Conservation (phyloP, 2,329 filamentous ascomycete species). For the Zymoseptoria ardabiliae region DNA sequence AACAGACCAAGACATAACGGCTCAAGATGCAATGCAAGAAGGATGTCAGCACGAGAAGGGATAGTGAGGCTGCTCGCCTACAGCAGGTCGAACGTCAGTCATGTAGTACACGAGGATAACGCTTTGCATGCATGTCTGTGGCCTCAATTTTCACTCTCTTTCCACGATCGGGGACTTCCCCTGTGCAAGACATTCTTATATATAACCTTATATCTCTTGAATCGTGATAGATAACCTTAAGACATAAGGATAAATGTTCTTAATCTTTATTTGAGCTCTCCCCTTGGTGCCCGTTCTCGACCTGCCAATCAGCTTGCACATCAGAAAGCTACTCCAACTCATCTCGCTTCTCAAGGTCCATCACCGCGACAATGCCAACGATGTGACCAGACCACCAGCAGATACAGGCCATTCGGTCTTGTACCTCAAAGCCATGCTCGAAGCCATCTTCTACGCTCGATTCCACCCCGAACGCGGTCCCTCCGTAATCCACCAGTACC, state of each 20-base stretch:
- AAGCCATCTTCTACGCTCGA: slow-evolving; percentile 60
- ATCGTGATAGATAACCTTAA: neutral
- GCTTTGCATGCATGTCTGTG: neutral
- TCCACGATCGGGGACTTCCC: neutral
- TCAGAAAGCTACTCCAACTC: neutral
- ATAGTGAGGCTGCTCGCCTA: neutral
- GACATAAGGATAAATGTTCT: neutral
- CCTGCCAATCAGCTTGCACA: neutral
- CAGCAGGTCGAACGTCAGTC: neutral
- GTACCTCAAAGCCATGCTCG: slow-evolving; percentile 42
- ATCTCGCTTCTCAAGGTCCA: neutral
- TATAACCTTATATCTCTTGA: neutral
- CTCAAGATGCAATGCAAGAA: neutral
- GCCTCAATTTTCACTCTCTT: neutral
- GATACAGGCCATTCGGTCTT: neutral
- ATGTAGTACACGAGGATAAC: neutral
- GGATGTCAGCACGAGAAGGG: neutral
- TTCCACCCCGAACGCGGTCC: slow-evolving; percentile 50
- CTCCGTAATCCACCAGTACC: slow-evolving; percentile 28
- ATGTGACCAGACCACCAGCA: neutral
- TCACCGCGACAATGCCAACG: neutral
- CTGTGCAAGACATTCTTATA: neutral
- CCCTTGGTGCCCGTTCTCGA: neutral
- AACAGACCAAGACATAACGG: neutral
- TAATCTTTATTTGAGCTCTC: neutral